phyloP scores from a whole-genome alignment of 371 early-diverging fungal genomes.

The Mucor lusitanicus region DNA sequence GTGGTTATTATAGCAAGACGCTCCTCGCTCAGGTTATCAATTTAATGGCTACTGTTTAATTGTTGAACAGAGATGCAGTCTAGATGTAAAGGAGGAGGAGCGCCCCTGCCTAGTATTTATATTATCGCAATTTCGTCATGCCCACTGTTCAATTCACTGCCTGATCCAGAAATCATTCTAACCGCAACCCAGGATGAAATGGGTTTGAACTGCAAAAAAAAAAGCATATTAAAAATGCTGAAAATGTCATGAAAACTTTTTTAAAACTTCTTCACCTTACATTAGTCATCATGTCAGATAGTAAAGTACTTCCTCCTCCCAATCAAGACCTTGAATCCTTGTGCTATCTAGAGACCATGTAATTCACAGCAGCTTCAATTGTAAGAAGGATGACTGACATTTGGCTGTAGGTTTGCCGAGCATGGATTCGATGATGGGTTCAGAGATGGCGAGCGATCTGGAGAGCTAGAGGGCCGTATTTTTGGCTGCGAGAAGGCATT shows the following conservation, averaged over 20 bases:
- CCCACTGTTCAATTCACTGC: neutral
- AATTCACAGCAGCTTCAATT: constrained; percentile 12
- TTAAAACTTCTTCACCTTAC: neutral
- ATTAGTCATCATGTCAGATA: constrained; percentile 19
- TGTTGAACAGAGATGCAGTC: no score
- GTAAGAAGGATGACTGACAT: neutral
- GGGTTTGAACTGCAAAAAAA: neutral
- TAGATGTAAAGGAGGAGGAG: no score
- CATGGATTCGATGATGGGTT: constrained; percentile 69
- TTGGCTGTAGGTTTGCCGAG: constrained; percentile 62
- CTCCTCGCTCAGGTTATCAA: no score
- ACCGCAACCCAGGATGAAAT: neutral
- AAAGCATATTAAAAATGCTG: neutral
- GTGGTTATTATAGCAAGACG: no score
- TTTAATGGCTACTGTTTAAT: no score
- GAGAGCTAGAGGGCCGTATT: constrained; percentile 71
- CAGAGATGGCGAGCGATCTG: constrained; percentile 61
- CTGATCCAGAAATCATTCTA: neutral
- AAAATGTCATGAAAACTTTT: neutral
- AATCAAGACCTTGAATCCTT: constrained; percentile 61
- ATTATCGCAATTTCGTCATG: no score
- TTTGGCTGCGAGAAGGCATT: constrained; percentile 76
- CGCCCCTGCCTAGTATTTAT: no score
- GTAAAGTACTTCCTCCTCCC: constrained; percentile 23
- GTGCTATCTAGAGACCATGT: constrained; percentile 66